phyloP scores from a whole-genome alignment of 331 rosid species.

The Pyracantha coccinea region DNA sequence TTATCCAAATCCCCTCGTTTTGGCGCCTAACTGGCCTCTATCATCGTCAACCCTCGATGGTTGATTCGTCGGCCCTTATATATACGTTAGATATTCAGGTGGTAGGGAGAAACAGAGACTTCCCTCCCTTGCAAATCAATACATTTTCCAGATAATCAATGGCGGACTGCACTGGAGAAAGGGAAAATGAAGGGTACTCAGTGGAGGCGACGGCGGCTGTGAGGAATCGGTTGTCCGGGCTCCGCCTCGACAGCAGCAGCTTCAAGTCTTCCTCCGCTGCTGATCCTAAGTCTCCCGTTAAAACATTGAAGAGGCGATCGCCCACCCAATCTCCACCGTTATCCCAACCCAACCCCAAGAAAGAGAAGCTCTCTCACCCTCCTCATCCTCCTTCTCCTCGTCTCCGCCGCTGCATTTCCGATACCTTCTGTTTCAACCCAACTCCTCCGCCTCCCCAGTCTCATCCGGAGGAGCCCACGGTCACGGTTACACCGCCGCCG shows the following conservation, averaged over 20 bases:
- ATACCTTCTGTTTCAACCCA: not conserved
- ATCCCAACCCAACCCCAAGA: slow-evolving; percentile 8
- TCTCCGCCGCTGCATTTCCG: slow-evolving; percentile 11
- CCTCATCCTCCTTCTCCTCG: not conserved
- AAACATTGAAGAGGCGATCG: not conserved
- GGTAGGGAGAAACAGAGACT: not conserved
- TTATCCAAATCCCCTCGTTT: too few relatives aligned
- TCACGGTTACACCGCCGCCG: not conserved
- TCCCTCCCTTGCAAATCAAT: not conserved
- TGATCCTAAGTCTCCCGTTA: not conserved
- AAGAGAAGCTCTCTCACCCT: slow-evolving; percentile 9
- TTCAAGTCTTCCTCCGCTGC: not conserved
- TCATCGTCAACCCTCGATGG: not conserved
- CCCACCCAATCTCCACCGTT: not conserved
- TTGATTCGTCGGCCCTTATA: not conserved
- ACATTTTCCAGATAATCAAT: not conserved
- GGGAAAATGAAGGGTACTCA: not conserved
- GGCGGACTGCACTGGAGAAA: not conserved
- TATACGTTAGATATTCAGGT: not conserved
- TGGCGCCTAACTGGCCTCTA: not conserved
- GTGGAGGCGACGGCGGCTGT: not conserved
- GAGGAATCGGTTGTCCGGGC: not conserved
- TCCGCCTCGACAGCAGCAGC: not conserved
- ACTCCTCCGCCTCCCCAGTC: not conserved
- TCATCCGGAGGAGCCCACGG: not conserved